Evolutionary conservation across 2,329 filamentous ascomycete genomes (phyloP).

Genomic region (Drechslerella stenobrocha): DNA sequence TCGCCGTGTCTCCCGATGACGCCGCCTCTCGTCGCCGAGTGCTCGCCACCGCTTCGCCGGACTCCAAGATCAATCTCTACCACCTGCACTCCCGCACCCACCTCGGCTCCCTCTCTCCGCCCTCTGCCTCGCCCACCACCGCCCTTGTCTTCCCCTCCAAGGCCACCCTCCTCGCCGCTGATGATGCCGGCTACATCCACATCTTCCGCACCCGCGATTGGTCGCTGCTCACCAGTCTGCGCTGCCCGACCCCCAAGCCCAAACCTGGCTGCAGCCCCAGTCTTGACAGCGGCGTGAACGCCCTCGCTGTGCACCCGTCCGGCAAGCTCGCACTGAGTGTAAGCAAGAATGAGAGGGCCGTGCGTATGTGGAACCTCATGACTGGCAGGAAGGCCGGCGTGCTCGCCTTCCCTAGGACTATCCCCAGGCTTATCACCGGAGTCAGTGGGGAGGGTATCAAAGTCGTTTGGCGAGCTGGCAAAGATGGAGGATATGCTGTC

Average conservation of each 20-base stretch:
- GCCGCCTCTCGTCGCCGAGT: slow-evolving; percentile 73
- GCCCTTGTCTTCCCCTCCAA: slow-evolving; percentile 78
- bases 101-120: slow-evolving; percentile 82
- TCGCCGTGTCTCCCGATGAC: slow-evolving; percentile 72
- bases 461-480: slow-evolving; percentile 76
- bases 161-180: slow-evolving; percentile 81
- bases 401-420: slow-evolving; percentile 75
- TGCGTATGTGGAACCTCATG: slow-evolving; percentile 95
- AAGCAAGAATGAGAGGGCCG: slow-evolving; percentile 82
- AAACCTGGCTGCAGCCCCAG: slow-evolving; percentile 69
- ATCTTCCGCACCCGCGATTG: slow-evolving; percentile 87
- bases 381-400: slow-evolving; percentile 95
- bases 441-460: slow-evolving; percentile 77
- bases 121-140: slow-evolving; percentile 75
- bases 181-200: slow-evolving; percentile 88
- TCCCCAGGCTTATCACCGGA: slow-evolving; percentile 74
- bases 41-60: slow-evolving; percentile 86
- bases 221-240: slow-evolving; percentile 83
- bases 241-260: slow-evolving; percentile 81
- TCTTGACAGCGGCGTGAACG: slow-evolving; percentile 71
- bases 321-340: slow-evolving; percentile 97
- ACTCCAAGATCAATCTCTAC: slow-evolving; percentile 95
- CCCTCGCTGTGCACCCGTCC: slow-evolving; percentile 92
- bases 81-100: slow-evolving; percentile 63
- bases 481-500: slow-evolving; percentile 78